phyloP scores from a whole-genome alignment of 1,139 yeast genomes.

The Candida sp. region DNA sequence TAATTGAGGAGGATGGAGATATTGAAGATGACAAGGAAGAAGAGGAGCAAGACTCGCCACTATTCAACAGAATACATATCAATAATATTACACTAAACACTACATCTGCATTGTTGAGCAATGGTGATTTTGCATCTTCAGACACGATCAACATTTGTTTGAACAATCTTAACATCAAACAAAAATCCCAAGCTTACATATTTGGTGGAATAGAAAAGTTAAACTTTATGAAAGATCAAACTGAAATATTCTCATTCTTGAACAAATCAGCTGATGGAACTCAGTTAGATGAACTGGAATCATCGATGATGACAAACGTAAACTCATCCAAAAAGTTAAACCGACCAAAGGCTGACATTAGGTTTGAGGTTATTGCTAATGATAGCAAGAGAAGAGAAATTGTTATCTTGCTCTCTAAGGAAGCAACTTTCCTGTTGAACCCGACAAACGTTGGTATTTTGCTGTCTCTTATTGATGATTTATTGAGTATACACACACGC shows the following conservation, averaged over 20 bases:
- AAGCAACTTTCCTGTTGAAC: background rate
- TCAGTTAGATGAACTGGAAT: background rate
- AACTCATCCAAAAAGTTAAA: background rate
- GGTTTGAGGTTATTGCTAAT: slow-evolving; percentile 1
- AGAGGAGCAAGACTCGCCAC: slow-evolving; percentile 10
- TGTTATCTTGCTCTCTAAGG: slow-evolving; percentile 1
- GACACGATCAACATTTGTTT: slow-evolving; percentile 23
- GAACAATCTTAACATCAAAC: slow-evolving; percentile 35
- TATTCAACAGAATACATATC: slow-evolving; percentile 33
- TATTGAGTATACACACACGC: background rate
- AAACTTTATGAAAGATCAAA: slow-evolving; percentile 3
- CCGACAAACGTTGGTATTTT: background rate
- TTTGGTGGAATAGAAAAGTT: slow-evolving; percentile 48
- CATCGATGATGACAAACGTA: background rate
- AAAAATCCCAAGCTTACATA: slow-evolving; percentile 34
- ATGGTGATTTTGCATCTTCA: slow-evolving; percentile 37
- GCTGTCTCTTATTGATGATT: background rate
- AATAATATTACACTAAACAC: slow-evolving; percentile 34
- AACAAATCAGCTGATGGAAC: background rate
- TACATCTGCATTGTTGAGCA: slow-evolving; percentile 37
- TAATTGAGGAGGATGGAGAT: slow-evolving; percentile 11
- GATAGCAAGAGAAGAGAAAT: background rate
- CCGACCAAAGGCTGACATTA: slow-evolving; percentile 1
- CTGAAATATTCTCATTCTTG: slow-evolving; percentile 1
- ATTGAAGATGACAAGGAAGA: slow-evolving; percentile 9